Evolutionary conservation across 371 early-diverging fungal species (phyloP).

Genomic region (Rhizopus delemar): DNA sequence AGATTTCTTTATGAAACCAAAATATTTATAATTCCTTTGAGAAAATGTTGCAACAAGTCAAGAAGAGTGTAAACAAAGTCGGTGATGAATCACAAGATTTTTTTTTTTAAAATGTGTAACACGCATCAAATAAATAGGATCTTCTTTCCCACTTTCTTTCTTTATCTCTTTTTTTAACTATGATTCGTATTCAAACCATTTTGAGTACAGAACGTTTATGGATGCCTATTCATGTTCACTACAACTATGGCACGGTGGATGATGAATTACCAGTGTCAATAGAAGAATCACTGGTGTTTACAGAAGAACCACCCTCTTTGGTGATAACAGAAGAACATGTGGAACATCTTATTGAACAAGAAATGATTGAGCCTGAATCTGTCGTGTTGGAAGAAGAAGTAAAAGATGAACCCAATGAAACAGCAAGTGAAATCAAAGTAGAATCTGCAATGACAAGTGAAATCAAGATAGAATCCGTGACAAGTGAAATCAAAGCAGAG

Average conservation of each 20-base stretch:
- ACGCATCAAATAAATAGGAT: not conserved
- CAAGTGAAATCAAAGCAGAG: too few species aligned
- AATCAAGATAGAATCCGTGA: too few species aligned
- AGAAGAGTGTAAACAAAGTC: not conserved
- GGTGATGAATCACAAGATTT: not conserved
- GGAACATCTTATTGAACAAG: not conserved
- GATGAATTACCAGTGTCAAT: not conserved
- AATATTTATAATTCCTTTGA: too few species aligned
- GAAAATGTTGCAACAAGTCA: too few species aligned
- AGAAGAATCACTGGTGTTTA: not conserved
- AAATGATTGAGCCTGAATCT: not conserved
- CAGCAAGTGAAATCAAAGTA: too few species aligned
- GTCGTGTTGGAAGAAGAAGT: too few species aligned
- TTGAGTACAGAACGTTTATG: slow-evolving; percentile 24
- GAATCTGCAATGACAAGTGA: too few species aligned
- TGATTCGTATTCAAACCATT: slow-evolving; percentile 28
- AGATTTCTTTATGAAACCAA: too few species aligned
- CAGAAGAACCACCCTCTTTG: not conserved
- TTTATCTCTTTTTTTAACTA: slow-evolving; percentile 1
- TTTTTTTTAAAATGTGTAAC: not conserved
- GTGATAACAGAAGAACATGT: not conserved
- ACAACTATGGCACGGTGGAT: not conserved
- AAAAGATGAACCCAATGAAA: too few species aligned
- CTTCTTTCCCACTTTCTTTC: not conserved
- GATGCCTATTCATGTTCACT: slow-evolving; percentile 6